Conservation (phyloP, 23 red algal genomes). For the Gracilaria gracilis region DNA sequence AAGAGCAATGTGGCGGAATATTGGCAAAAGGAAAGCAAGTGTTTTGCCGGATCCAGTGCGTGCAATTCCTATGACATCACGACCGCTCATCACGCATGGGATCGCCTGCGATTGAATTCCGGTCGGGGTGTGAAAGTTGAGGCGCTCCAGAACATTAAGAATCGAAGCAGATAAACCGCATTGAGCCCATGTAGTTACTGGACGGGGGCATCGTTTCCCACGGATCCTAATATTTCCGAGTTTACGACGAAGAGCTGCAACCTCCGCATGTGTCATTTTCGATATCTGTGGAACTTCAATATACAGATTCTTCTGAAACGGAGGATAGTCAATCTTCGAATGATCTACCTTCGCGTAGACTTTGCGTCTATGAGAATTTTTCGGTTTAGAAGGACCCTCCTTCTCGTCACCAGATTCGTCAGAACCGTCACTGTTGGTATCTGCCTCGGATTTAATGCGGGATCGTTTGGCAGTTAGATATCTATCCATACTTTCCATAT, state of each 20-base stretch:
- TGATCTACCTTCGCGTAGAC: slow-evolving; percentile 88
- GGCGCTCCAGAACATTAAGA: slow-evolving; percentile 72
- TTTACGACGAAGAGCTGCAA: slow-evolving; percentile 57
- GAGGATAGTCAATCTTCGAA: slow-evolving; percentile 70
- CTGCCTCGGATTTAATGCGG: neutral
- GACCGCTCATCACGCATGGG: slow-evolving; percentile 89
- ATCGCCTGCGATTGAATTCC: slow-evolving; percentile 91
- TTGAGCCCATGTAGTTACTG: slow-evolving; percentile 80
- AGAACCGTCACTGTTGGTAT: neutral
- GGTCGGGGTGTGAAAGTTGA: slow-evolving; percentile 75
- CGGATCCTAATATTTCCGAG: slow-evolving; percentile 83
- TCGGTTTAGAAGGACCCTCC: neutral
- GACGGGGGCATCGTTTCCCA: slow-evolving; percentile 78
- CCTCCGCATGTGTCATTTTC: slow-evolving; percentile 52
- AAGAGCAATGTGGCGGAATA: slow-evolving; percentile 84
- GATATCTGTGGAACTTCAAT: slow-evolving; percentile 72
- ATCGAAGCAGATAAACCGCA: slow-evolving; percentile 77
- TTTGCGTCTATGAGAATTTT: slow-evolving; percentile 43
- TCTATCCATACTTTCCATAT: slow-evolving; percentile 24
- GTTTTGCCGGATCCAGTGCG: slow-evolving; percentile 98
- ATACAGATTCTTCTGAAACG: slow-evolving; percentile 91
- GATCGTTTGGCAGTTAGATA: neutral
- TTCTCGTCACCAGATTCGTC: neutral
- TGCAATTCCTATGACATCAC: slow-evolving; percentile 91
- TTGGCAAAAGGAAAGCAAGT: slow-evolving; percentile 90